Evolutionary conservation across 192 early-diverging fungal species (phyloP), one percentile per base, ranked within the genome.

Genomic region (Coemansia sp.): DNA sequence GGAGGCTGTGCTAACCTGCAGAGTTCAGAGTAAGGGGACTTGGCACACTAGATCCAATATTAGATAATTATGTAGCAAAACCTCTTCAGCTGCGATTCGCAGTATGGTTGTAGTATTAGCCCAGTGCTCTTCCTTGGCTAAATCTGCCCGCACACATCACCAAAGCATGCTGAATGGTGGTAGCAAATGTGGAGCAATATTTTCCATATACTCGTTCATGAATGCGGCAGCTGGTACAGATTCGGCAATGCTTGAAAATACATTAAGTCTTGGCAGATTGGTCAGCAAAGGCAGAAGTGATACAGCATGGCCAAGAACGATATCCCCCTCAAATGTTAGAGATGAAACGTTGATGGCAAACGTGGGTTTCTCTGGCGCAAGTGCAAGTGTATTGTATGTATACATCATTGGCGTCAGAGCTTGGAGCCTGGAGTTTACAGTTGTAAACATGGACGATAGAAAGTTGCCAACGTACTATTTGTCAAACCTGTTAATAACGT

Each of bases 291-390:
- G 27, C 6, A 53, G 69, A 27, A 71, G 20, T 38, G 57, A 18
- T 5, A 33, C 1, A 15, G 8, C 10, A 15, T 33, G 13, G 12
- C 15, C 13, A 4, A 57, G 46, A 16, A 10, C 38, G 31, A 6
- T n/a, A 38, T 62, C 15, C 4, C 36, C 16, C 47, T 46, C 29
- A 24, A 68, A 16, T 1, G 40, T 40, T 16, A 74, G 40, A 2
- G 27, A 16, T 3, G 27, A 16, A n/a, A 74, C 66, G 29, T 29
- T 15, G 16, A 62, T 44, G 1, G 65, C 65, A 43, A 73, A 73
- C 5, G 53, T 13, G 5, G 53, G 53, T 31, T 9, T 40, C 0
- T 1, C 3, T 4, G 0, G 29, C 15, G 3, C 6, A 8, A 22
- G 63, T 8, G 18, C 3, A 16, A 31, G 18, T 13, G 18, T 13